Base-by-base conservation (phyloP, 208 protist species). In the Leishmania tarentolae region DNA sequence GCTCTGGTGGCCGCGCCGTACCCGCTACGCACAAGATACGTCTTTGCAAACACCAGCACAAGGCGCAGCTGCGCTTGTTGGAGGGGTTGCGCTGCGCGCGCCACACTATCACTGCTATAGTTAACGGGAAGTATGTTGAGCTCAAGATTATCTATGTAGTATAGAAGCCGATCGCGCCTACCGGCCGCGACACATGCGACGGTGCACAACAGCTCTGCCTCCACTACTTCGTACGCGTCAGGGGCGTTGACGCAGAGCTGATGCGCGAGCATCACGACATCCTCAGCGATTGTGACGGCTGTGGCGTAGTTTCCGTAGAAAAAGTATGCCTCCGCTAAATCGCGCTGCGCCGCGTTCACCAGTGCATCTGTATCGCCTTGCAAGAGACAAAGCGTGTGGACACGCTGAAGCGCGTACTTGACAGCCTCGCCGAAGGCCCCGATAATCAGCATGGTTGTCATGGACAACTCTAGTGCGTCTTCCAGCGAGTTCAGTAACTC, bases 401-500 rank as follows among this genome's bases (percentile, higher is more conserved):
- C 88, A 28, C 88, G 90, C 80, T 94, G 88, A 57, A 90, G 81
- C 50, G 84, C 90, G 85, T 89, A 92, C 74, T 87, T 69, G 44
- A 86, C 80, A 6, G 84, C 86, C 42, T 87, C 80, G 46, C 79
- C 70, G 79, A 83, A 87, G 76, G 79, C 75, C 40, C 90, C 90
- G 59, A 90, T 76, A 35, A 80, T 74, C 61, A 91, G 71, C 75
- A 83, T 88, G 40, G 85, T 82, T 52, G 80, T 83, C 84, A 89
- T 81, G 46, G 80, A 65, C 47, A 90, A 81, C 63, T 88, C 82
- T 52, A 93, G 78, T 37, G 83, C 80, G 53, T 88, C 86, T 42
- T 72, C 63, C 42, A 92, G 78, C 40, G 80, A 76, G 3, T 70
- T 66, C 61, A 93, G 83, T 40, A 82, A 6, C 31, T 80, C 52